Base-by-base conservation (phyloP, 176 grass and related monocot species). In the Poa annua region DNA sequence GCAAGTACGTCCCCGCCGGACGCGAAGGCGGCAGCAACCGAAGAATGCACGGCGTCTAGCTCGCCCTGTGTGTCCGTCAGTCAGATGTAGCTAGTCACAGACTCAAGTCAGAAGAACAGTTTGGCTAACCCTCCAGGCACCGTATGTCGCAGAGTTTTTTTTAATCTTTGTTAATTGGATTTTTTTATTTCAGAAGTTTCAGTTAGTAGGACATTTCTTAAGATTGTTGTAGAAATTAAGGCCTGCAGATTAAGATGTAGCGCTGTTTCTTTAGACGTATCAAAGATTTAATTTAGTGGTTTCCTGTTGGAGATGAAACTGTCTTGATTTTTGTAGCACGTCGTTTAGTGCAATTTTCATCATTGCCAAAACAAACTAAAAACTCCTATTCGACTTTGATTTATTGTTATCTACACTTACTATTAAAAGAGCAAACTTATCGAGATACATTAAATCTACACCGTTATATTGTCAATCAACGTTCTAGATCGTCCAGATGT, bases 21-120 rank as follows among this genome's bases (percentile, higher is more conserved):
- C 7, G 62, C 26, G 85, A 64, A 64, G 61, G 61, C 2, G 61
- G 61, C 22, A 64, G 61, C 61, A 64, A 32, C 61, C 61, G 24
- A 26, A 63, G 61, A 64, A 64, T 64, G 61, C 61, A 64, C 61
- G 61, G 61, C 61, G 61, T 64, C 61, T 64, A 64, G 61, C 26
- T 64, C 2, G n/a, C 2, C 29, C 29, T 29, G 29, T 29, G 29
- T 29, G 29, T 2, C 29, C 29, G 29, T 63, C 60, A 5, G 13
- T 33, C 61, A 64, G 61, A 64, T 33, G 61, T 64, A 64, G 13
- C 32, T 64, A 64, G 26, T 12, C 57, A 14, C 56, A 57, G 55
- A 57, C 20, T 47, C 11, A 3, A 32, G 25, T 29, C 61, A 64
- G 26, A 63, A 63, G 60, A 33, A 14, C 15, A 16, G 60, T 63